Evolutionary conservation across 306 rosid genomes (phyloP).

Genomic region (Cicer pinnatifidum): DNA sequence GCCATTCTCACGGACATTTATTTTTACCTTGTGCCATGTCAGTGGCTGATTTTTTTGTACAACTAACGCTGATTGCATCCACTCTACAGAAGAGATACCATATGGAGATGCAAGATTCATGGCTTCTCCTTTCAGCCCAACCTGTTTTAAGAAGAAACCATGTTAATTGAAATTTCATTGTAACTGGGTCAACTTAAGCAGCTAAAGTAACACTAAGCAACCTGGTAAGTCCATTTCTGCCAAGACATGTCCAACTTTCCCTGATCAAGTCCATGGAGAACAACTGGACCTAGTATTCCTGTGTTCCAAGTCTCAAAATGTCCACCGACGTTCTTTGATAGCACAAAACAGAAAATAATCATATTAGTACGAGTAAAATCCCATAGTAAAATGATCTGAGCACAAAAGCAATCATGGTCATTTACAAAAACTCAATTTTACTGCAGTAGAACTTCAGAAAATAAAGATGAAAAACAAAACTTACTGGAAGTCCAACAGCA

Average conservation of each 20-base stretch:
- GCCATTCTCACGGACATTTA: slow-evolving; percentile 7
- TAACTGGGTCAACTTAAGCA: neutral
- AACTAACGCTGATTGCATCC: slow-evolving; percentile 76
- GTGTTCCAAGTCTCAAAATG: slow-evolving; percentile 95
- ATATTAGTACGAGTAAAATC: slow-evolving; percentile 6
- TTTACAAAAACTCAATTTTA: slow-evolving; percentile 18
- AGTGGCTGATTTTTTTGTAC: slow-evolving; percentile 75
- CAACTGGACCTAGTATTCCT: slow-evolving; percentile 98
- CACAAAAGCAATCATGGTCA: slow-evolving; percentile 5
- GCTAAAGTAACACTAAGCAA: slow-evolving; percentile 44
- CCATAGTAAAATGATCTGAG: slow-evolving; percentile 19
- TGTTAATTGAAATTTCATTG: slow-evolving; percentile 38
- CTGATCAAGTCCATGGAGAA: slow-evolving; percentile 85
- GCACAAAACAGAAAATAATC: slow-evolving; percentile 37
- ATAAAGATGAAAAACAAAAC: slow-evolving; percentile 47
- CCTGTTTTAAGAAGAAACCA: slow-evolving; percentile 54
- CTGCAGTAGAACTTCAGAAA: slow-evolving; percentile 33
- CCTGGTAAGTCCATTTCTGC: slow-evolving; percentile 99
- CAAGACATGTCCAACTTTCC: slow-evolving; percentile 94
- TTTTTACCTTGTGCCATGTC: slow-evolving; percentile 95
- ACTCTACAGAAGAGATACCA: slow-evolving; percentile 77
- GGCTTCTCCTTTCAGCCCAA: slow-evolving; percentile 96
- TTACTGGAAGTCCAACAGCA: slow-evolving; percentile 94
- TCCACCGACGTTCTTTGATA: slow-evolving; percentile 86
- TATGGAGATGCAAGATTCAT: slow-evolving; percentile 83